Base-by-base conservation (phyloP, 2,329 filamentous ascomycete genomes). In the Paradendryphiella salina region DNA sequence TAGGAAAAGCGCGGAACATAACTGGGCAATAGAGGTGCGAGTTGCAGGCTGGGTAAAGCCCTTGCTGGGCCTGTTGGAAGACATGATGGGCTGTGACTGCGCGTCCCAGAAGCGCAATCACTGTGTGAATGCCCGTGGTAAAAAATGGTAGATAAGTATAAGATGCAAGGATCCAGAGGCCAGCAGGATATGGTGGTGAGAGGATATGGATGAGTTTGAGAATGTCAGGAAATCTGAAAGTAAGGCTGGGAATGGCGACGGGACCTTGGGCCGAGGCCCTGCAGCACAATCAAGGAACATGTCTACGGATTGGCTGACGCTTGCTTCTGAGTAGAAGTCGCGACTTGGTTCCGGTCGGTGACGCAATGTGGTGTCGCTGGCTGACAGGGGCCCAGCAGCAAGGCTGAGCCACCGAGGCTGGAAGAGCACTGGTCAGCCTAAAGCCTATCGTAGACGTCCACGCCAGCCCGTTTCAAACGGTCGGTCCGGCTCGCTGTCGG, bases 1-100 rank as follows among this genome's bases (percentile, higher is more conserved):
- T 10, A 64, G 47, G 37, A 67, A 56, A 8, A 70, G 41, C 9
- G 51, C 54, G n/a, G 50, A 52, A 37, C 61, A 71, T 56, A 65
- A 36, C 28, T 57, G 58, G 44, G 54, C 35, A 31, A 63, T 38
- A 38, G 56, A 61, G 34, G 49, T 38, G 41, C 32, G 36, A 20
- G 21, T 40, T 45, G 32, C 45, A 47, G 50, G 49, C 40, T 45
- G 54, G 28, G 32, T 32, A 36, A 34, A 33, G 10, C 21, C 46
- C 49, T 47, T 53, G 39, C 40, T 41, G 31, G 47, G 33, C 32
- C 26, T 51, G 33, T 52, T 55, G 28, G 46, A 26, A 40, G 36
- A 52, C 66, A 71, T 69, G 23, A 34, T 61, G 44, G 26, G 14
- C 15, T 44, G 26, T 38, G 54, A 57, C 49, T 57, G 54, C 50